Evolutionary conservation across 2,329 filamentous ascomycete species (phyloP).

Genomic region (Dendrostoma leiphaemia): DNA sequence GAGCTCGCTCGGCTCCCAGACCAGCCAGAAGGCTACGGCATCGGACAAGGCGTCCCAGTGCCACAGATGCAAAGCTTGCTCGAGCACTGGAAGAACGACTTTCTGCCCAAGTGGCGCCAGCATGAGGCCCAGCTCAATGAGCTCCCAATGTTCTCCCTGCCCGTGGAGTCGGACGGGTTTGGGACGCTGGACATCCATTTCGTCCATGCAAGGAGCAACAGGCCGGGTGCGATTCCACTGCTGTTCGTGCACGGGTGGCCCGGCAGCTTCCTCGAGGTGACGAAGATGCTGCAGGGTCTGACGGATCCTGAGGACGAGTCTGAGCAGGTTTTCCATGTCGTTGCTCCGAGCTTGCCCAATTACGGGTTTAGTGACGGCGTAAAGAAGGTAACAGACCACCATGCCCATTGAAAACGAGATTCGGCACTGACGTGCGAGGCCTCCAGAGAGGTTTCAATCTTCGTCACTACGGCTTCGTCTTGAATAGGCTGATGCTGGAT

Average conservation of each 20-base stretch:
- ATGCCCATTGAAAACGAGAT: not conserved
- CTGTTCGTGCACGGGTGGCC: slow-evolving; percentile 44
- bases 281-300: slow-evolving; percentile 32
- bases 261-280: slow-evolving; percentile 37
- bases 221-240: slow-evolving; percentile 35
- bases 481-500: slow-evolving; percentile 36
- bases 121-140: slow-evolving; percentile 1
- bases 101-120: not conserved
- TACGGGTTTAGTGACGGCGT: slow-evolving; percentile 37
- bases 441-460: slow-evolving; percentile 30
- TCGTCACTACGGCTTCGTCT: slow-evolving; percentile 27
- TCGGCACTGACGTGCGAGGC: not conserved
- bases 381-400: not conserved
- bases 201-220: slow-evolving; percentile 47
- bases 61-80: not conserved
- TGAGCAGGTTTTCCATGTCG: slow-evolving; percentile 41
- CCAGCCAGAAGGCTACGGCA: slow-evolving; percentile 1
- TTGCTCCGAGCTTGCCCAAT: slow-evolving; percentile 42
- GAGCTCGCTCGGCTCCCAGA: slow-evolving; percentile 1
- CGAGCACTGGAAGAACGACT: not conserved
- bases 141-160: not conserved
- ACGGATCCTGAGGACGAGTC: slow-evolving; percentile 23
- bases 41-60: not conserved
- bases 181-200: slow-evolving; percentile 62
- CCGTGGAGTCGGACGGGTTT: slow-evolving; percentile 45